Evolutionary conservation across 148 eudicot genomes (phyloP).

Genomic region (Talinum fruticosum): DNA sequence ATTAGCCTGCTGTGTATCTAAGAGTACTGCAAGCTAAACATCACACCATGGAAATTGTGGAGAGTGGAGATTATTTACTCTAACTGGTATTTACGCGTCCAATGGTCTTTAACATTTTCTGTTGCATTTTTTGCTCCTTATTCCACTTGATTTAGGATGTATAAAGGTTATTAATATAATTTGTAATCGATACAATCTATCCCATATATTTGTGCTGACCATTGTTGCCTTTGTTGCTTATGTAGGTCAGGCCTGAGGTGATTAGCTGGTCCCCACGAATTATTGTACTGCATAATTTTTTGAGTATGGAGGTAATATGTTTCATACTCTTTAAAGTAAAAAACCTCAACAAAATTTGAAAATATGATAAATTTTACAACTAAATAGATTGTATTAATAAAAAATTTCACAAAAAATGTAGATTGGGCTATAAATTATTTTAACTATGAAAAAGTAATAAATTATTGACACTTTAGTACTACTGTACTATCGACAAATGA

Average conservation of each 20-base stretch:
- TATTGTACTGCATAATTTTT: constrained; percentile 71
- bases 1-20: too few species aligned
- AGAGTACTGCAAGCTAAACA: not conserved
- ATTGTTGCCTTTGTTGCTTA: constrained; percentile 13
- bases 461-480: too few species aligned
- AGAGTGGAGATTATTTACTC: not conserved
- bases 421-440: too few species aligned
- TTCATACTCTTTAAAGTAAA: constrained; percentile 1
- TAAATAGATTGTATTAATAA: too few species aligned
- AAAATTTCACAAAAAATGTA: too few species aligned
- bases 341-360: too few species aligned
- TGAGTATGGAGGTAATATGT: constrained; percentile 59
- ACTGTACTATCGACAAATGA: too few species aligned
- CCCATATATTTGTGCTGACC: not conserved
- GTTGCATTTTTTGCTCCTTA: not conserved
- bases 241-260: constrained; percentile 85
- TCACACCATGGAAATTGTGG: not conserved
- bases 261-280: constrained; percentile 84
- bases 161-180: not conserved
- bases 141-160: not conserved
- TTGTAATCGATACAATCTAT: not conserved
- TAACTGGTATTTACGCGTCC: not conserved
- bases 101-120: not conserved
- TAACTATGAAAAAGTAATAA: too few species aligned
- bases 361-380: too few species aligned